phyloP scores from a whole-genome alignment of 2,329 filamentous ascomycete genomes.

The Pyrenophora tritici-repentis region DNA sequence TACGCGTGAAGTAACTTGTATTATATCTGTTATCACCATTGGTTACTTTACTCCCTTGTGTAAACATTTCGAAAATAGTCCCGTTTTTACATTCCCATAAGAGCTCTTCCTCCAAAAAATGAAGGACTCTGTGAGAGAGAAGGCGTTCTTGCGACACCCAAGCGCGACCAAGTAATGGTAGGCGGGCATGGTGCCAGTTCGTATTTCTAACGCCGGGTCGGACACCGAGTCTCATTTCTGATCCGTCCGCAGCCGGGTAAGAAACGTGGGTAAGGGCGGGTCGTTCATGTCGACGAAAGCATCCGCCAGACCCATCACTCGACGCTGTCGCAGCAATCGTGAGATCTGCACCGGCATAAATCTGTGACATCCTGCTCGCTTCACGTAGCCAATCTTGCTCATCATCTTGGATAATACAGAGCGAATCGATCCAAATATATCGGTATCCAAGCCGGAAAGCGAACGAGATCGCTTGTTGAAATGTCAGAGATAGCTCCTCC shows the following conservation, averaged over 20 bases:
- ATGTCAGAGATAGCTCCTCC: constrained; percentile 11
- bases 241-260: constrained; percentile 1
- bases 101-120: constrained; percentile 8
- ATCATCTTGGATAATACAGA: constrained; percentile 24
- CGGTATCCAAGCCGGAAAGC: constrained; percentile 12
- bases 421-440: constrained; percentile 26
- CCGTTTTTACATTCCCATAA: constrained; percentile 8
- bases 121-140: neutral
- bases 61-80: neutral
- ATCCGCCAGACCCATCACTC: neutral
- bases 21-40: neutral
- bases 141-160: constrained; percentile 13
- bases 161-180: constrained; percentile 2
- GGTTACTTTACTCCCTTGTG: neutral
- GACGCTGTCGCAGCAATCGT: constrained; percentile 13
- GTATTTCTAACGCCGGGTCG: neutral
- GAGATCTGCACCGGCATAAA: constrained; percentile 19
- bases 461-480: constrained; percentile 18
- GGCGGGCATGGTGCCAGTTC: neutral
- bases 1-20: neutral
- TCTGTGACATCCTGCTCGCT: constrained; percentile 20
- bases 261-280: neutral
- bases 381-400: constrained; percentile 21
- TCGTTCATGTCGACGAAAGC: neutral
- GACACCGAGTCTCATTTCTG: neutral